Evolutionary conservation across 495 filamentous ascomycete genomes (phyloP).

Genomic region (Aspergillus baeticus): DNA sequence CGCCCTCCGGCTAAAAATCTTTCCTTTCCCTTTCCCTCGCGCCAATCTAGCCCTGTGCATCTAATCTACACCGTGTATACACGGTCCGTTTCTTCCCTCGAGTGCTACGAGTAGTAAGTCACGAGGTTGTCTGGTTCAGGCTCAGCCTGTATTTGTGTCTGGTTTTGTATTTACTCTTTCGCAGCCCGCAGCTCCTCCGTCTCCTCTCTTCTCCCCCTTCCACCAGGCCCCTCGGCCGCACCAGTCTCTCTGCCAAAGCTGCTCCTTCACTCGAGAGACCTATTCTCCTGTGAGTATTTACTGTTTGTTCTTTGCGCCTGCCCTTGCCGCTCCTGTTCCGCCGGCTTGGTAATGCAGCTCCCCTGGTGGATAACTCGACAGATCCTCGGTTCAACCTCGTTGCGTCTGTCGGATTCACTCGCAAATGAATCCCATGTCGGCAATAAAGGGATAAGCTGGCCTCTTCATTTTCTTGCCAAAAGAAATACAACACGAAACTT

Average conservation of each 20-base stretch:
- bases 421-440: not conserved
- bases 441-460: not conserved
- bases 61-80: too few species aligned
- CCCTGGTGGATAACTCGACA: not conserved
- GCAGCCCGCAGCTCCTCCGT: not conserved
- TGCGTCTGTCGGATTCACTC: not conserved
- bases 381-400: not conserved
- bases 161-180: not conserved
- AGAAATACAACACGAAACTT: not conserved
- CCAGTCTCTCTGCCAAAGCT: not conserved
- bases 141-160: not conserved
- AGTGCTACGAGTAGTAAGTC: not conserved
- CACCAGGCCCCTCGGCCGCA: constrained; percentile 9
- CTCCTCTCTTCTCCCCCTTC: constrained; percentile 2
- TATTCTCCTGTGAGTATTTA: constrained; percentile 4
- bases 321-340: not conserved
- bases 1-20: not conserved
- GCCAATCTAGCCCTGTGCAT: not conserved
- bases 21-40: not conserved
- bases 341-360: constrained; percentile 20
- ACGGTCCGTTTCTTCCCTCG: not conserved
- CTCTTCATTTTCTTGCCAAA: not conserved
- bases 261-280: not conserved
- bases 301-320: not conserved
- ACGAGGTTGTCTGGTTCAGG: not conserved